These are phyloP conservation scores for Blastobotrys attinorum DNA, from an alignment of 805 yeast genomes.

Conservation along the genomic window DNA sequence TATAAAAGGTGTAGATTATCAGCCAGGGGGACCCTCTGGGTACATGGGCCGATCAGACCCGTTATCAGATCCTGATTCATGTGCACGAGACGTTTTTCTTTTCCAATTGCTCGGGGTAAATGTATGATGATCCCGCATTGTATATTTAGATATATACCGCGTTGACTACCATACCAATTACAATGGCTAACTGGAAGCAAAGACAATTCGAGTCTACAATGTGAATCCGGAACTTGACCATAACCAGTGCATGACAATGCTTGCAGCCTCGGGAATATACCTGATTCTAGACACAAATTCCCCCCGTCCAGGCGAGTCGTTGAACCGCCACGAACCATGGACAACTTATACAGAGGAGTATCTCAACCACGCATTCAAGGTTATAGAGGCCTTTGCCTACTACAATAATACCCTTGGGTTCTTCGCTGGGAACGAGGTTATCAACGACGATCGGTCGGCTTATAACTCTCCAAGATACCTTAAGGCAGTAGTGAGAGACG, in stretches of 20 bases:
- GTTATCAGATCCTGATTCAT: conserved; percentile 56
- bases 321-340: conserved; percentile 94
- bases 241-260: conserved; percentile 82
- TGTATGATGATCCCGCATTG: conserved; percentile 11
- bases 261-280: conserved; percentile 91
- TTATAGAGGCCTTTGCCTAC: conserved; percentile 70
- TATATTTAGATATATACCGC: background rate
- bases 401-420: conserved; percentile 90
- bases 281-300: conserved; percentile 87
- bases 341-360: conserved; percentile 66
- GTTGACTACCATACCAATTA: background rate
- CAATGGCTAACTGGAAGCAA: background rate
- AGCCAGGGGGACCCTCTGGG: conserved; percentile 91
- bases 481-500: conserved; percentile 72
- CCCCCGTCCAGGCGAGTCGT: conserved; percentile 66
- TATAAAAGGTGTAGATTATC: conserved; percentile 86
- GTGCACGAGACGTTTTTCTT: conserved; percentile 74
- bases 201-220: conserved; percentile 80
- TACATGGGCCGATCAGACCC: conserved; percentile 54
- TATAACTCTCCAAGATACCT: conserved; percentile 60
- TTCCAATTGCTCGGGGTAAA: conserved; percentile 83
- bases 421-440: conserved; percentile 93
- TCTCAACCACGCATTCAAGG: conserved; percentile 65
- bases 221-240: conserved; percentile 77
- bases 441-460: conserved; percentile 68